Evolutionary conservation across 1,284 basidiomycete species (phyloP), one percentile per base, ranked within the genome.

Genomic region (Rhodotorula sp.): DNA sequence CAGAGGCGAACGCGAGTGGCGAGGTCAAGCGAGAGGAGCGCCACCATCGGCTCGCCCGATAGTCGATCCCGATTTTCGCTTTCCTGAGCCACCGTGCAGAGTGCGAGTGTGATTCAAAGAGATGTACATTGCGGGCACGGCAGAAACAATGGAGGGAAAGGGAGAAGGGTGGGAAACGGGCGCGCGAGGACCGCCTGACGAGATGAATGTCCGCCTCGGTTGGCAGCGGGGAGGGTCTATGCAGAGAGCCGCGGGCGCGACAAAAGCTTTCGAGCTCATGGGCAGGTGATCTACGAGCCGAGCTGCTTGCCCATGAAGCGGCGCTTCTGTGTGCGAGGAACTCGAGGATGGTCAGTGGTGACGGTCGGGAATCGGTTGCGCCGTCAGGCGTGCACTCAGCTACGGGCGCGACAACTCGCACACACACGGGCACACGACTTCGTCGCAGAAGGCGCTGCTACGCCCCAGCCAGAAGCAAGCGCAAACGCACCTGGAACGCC

Each of bases 271-370:
- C n/a, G 3, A 8, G 52, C 7, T 14, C 52, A 41, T 17, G 25
- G 8, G 23, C 19, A 52, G 19, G 10, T 21, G 1, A 7, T 23
- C 41, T 42, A 57, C 21, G 41, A 42, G 23, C 41, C 41, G 46
- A 67, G 61, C 23, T 42, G n/a, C 80, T 92, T 90, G 84, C 92
- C 91, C 91, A 94, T 93, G 87, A 94, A 94, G 56, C 91, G 87
- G 80, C 94, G 88, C 87, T 96, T 97, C 76, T 77, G 73, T 46
- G 19, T 3, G 49, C 19, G 2, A n/a, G 42, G 13, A 57, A 44
- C 53, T 16, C 44, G 61, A 10, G 41, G 25, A 48, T 12, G 57
- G 53, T 55, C 19, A 42, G 49, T 34, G n/a, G 3, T 34, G 17
- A 10, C 21, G 23, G 14, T 25, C n/a, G 25, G 25, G 34, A 34